Base-by-base conservation (phyloP, 179 eudicot genomes). In the Drosera spatulata region DNA sequence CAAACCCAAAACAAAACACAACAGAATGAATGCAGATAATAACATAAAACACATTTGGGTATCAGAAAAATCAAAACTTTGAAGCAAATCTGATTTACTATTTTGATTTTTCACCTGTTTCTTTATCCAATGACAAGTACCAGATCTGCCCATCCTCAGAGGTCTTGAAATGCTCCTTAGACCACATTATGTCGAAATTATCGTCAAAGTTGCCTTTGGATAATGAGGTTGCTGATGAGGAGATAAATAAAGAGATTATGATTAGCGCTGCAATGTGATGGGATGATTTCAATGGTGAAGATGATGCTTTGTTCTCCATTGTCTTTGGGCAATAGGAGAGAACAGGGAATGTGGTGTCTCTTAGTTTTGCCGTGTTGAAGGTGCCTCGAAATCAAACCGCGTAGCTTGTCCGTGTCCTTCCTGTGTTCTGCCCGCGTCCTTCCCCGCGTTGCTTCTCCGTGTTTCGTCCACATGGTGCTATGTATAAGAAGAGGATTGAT, bases 101-200 rank as follows among this genome's bases (percentile, higher is more conserved):
- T 22, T 22, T 22, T 22, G 33, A 22, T 22, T 43, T 5, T 39
- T 52, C 75, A 86, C 98, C 99, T 76, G 86, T 75, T 11, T 76
- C 59, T 52, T 83, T 61, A 62, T 83, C 85, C 52, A 89, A 65
- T 44, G 90, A 78, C 61, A 93, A 95, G 50, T 56, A 75, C 99
- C 99, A 93, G 83, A 78, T 86, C 84, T 82, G 82, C 3, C 97
- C 97, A 75, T 86, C 93, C 7, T 66, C 60, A 43, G 91, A 81
- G 58, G 94, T 83, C 73, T 79, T 83, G 82, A 93, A 86, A 72
- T 84, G 79, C 14, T 79, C 61, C 42, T 83, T 79, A 42, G 93
- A 74, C 79, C 90, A 89, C 88, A 78, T 81, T 5, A 75, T 80
- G 41, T 73, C 71, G 66, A 93, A 89, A 55, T 82, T 72, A 13